Conservation (phyloP, 331 rosid species). For the Telfairia occidentalis region DNA sequence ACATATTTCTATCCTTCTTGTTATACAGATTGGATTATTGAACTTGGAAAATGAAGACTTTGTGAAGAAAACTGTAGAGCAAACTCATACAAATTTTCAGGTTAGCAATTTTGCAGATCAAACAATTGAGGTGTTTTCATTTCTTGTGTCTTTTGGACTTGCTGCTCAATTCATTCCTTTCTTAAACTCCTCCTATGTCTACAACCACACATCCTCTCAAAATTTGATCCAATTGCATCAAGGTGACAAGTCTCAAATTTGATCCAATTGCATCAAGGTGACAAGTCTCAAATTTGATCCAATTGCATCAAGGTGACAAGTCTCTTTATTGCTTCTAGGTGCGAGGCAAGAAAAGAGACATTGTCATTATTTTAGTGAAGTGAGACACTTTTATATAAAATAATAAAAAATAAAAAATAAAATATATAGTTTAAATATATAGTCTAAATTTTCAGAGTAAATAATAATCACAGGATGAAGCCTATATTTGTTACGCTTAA, state of each 20-base stretch:
- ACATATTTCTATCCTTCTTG: neutral
- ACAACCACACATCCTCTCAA: neutral
- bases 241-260: neutral
- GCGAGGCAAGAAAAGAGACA: neutral
- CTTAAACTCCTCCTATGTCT: neutral
- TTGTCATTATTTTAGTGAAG: neutral
- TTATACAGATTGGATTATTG: constrained; percentile 65
- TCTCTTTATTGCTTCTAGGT: neutral
- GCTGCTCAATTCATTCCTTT: neutral
- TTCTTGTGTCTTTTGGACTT: neutral
- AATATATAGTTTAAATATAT: too few relatives aligned
- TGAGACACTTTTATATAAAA: neutral
- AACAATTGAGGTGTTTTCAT: neutral
- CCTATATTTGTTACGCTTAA: neutral
- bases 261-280: neutral
- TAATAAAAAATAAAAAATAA: too few relatives aligned
- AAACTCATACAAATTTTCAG: constrained; percentile 55
- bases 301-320: neutral
- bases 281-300: too few relatives aligned
- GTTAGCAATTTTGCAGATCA: constrained; percentile 31
- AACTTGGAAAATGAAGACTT: constrained; percentile 83
- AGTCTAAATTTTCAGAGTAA: too few relatives aligned
- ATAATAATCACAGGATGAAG: neutral
- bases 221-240: neutral
- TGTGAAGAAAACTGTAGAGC: constrained; percentile 54